Evolutionary conservation across 2,329 filamentous ascomycete genomes (phyloP), one percentile per base, ranked within the genome.

Genomic region (Hypomyces rosellus): DNA sequence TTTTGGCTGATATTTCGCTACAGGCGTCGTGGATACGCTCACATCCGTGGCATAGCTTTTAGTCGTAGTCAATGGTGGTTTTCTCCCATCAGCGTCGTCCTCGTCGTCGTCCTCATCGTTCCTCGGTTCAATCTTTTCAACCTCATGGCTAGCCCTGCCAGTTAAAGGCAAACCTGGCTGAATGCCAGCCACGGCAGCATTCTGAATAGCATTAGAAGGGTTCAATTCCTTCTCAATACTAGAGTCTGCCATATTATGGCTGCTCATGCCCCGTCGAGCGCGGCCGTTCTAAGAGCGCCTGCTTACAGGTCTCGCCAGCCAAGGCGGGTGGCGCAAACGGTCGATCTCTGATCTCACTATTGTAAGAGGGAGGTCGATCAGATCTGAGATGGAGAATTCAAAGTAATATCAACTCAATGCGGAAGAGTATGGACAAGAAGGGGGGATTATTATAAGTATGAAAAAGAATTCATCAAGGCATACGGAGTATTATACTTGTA

Each of bases 21-120:
- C 60, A 64, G 62, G 57, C 2, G 69, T 70, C 14, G 70, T 70
- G 7, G 72, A 57, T 5, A 69, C 71, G 57, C 78, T 82, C 41
- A 71, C 69, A 16, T 74, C 74, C 40, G 80, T 83, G 30, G 75
- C 78, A 61, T 74, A 68, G 56, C 77, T 84, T 55, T 72, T 73
- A 25, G 73, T 30, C 13, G 18, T 44, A 25, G 41, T 44, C 41
- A 30, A 25, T 30, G 41, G n/a, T n/a, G 30, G 41, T 18, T 33
- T 30, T 30, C 41, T 41, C 15, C 30, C 13, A 22, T 36, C 18
- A 47, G 34, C n/a, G 43, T 40, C 38, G 41, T 22, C 34, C 38
- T 53, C 16, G 43, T 25, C 25, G 18, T 53, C 48, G 14, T 48
- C 45, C 8, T 45, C 30, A 15, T 53, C 51, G n/a, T 49, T 34